Evolutionary conservation across 805 yeast species (phyloP).

Genomic region (Cyberlindnera americana): DNA sequence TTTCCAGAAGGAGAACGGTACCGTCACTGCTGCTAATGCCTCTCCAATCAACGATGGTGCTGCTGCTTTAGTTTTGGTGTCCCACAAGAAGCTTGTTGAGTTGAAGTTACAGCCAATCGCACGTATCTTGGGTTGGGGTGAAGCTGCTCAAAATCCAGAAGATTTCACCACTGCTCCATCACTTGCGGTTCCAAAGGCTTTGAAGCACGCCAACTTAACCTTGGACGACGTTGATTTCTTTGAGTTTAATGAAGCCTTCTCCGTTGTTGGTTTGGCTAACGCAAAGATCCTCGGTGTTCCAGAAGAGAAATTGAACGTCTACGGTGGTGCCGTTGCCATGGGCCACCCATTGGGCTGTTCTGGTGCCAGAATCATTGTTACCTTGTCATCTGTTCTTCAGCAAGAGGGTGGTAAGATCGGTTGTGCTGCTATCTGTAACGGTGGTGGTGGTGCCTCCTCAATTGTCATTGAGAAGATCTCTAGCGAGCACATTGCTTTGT

Average conservation of each 20-base stretch:
- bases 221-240: constrained; percentile 76
- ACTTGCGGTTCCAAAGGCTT: constrained; percentile 92
- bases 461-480: constrained; percentile 73
- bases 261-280: constrained; percentile 94
- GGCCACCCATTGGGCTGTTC: constrained; percentile 96
- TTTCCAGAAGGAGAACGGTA: constrained; percentile 90
- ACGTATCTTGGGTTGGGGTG: constrained; percentile 92
- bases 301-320: constrained; percentile 69
- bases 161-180: constrained; percentile 97
- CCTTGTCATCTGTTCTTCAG: constrained; percentile 70
- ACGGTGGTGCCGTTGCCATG: constrained; percentile 95
- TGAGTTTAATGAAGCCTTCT: constrained; percentile 97
- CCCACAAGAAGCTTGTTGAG: constrained; percentile 81
- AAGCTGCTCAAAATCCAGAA: constrained; percentile 92
- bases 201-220: constrained; percentile 74
- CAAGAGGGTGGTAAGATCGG: constrained; percentile 91
- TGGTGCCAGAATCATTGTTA: constrained; percentile 92
- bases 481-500: constrained; percentile 24
- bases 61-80: constrained; percentile 87
- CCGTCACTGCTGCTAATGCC: constrained; percentile 96
- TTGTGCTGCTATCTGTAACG: constrained; percentile 95
- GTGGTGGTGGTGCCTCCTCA: constrained; percentile 99
- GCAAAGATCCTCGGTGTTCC: constrained; percentile 64
- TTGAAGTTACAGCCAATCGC: constrained; percentile 87
- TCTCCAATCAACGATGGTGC: constrained; percentile 97